Evolutionary conservation across 2,329 filamentous ascomycete genomes (phyloP).

Genomic region (Beauveria australis): DNA sequence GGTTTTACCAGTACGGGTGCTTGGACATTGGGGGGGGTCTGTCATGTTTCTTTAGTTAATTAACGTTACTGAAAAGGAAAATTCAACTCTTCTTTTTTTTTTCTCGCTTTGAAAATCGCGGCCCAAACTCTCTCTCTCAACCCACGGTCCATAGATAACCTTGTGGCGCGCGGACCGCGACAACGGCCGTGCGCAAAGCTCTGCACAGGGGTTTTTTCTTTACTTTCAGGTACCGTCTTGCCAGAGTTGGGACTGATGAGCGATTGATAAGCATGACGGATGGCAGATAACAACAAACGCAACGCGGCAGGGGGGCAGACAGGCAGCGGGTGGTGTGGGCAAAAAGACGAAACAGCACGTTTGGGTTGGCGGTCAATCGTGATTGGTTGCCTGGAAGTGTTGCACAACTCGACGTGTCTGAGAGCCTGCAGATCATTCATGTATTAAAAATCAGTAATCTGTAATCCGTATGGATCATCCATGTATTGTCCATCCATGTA

Average conservation of each 20-base stretch:
- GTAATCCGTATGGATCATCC: too few relatives aligned
- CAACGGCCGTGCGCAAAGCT: too few relatives aligned
- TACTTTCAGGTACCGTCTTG: too few relatives aligned
- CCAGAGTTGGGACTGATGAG: neutral
- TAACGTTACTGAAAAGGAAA: neutral
- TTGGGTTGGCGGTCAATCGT: neutral
- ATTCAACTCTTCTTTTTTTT: neutral
- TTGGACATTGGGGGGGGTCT: neutral
- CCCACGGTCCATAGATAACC: too few relatives aligned
- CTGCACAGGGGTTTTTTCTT: too few relatives aligned
- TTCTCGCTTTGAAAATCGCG: neutral
- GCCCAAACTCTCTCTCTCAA: neutral
- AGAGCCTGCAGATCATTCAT: neutral
- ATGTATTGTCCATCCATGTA: too few relatives aligned
- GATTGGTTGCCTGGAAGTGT: neutral
- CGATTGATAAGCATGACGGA: neutral
- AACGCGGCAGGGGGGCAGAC: neutral
- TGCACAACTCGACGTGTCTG: neutral
- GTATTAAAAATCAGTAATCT: neutral
- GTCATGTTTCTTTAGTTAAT: neutral
- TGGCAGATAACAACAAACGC: neutral
- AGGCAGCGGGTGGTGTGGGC: neutral
- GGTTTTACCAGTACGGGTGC: neutral
- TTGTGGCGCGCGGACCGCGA: too few relatives aligned
- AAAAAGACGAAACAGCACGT: neutral